Evolutionary conservation across 306 rosid genomes (phyloP), one percentile per base, ranked within the genome.

Genomic region (Vigna hirtella): DNA sequence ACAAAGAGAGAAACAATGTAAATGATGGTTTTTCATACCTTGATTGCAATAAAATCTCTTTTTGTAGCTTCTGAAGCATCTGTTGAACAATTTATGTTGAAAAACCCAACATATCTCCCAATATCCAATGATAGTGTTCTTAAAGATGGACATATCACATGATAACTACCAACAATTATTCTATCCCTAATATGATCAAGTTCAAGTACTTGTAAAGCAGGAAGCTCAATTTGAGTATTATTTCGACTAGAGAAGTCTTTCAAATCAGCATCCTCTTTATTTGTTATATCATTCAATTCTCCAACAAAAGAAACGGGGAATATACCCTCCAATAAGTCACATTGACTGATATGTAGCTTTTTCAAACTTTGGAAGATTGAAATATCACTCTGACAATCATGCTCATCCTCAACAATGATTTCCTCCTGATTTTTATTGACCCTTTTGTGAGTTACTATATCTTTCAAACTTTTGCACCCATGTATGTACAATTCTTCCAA

Each of bases 261-360:
- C 20, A 16, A 16, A 16, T 50, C 9, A 30, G 13, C 22, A 61
- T 45, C n/a, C 11, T 61, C 66, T 28, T 42, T 61, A 32, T 30
- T 61, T 61, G 20, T 20, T 20, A 20, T 16, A 20, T 30, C 8
- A 20, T 20, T 12, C 20, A 62, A 11, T 20, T 42, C 42, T 62
- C 67, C 36, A 11, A 42, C 22, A 62, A 62, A 62, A 15, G 67
- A 62, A 13, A 62, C n/a, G 11, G 67, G 45, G 22, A 62, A 32
- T 30, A 62, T 1, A 30, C 9, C 0, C 20, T 62, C 6, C 45
- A 62, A 3, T 32, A 32, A 62, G 22, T 7, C 0, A 32, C 67
- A 62, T 7, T 42, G 1, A 11, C 8, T 7, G 30, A 62, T 62
- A 15, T 11, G 3, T 20, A 62, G 9, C 67, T 1, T 32, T 16